A percentile compares a stretch with the other conserved stretches of the same genome.
Conservation (phyloP, 305 asterid species). For the Ruellia speciosa region DNA sequence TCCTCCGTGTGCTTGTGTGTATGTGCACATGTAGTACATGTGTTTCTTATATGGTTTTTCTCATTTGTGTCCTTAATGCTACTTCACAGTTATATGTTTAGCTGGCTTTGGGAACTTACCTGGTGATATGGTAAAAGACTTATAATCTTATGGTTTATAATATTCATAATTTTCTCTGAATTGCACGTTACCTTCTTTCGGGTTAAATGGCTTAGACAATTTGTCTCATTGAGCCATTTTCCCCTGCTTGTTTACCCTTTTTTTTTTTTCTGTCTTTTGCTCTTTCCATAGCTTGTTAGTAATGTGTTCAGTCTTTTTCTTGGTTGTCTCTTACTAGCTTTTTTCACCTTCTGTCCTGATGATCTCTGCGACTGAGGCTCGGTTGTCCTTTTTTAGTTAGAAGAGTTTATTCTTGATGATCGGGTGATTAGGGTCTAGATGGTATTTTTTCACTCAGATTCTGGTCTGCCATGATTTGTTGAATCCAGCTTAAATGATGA, state of each 20-base stretch:
- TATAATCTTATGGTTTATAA: slow-evolving; percentile 11
- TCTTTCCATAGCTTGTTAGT: not conserved
- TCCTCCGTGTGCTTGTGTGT: not conserved
- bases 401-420: not conserved
- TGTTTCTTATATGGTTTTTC: not conserved
- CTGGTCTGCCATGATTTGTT: not conserved
- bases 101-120: slow-evolving; percentile 98
- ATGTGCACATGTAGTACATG: not conserved
- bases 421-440: not conserved
- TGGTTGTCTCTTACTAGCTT: slow-evolving; percentile 4
- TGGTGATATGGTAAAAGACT: slow-evolving; percentile 71
- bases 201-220: not conserved
- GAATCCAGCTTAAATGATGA: too few species aligned
- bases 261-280: not conserved
- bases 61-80: slow-evolving; percentile 47
- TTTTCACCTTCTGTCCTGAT: not conserved
- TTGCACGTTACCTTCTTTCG: not conserved
- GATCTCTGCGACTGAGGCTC: not conserved
- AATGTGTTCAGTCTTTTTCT: not conserved
- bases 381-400: not conserved
- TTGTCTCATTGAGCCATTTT: not conserved
- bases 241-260: too few species aligned
- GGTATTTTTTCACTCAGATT: not conserved
- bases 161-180: slow-evolving; percentile 9
- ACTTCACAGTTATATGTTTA: slow-evolving; percentile 64